Conservation (phyloP, 2,329 filamentous ascomycete species). For the Verticillium isaacii region DNA sequence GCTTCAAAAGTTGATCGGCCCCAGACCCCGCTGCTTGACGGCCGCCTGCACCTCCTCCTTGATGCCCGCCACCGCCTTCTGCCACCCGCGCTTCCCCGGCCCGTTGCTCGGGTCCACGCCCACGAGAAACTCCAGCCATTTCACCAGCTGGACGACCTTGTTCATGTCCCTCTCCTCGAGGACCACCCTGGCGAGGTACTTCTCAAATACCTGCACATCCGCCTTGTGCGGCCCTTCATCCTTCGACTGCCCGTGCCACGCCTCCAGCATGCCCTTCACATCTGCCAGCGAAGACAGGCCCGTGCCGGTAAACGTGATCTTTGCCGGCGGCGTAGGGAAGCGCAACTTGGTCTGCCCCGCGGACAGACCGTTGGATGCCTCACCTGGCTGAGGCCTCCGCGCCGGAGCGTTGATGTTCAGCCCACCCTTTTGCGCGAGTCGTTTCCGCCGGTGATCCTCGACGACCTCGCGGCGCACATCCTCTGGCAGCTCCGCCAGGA, state of each 20-base stretch:
- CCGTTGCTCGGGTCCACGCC: slow-evolving; percentile 37
- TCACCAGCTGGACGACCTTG: slow-evolving; percentile 66
- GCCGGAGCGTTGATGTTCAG: slow-evolving; percentile 37
- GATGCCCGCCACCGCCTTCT: slow-evolving; percentile 33
- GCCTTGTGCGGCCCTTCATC: slow-evolving; percentile 72
- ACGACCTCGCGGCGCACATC: slow-evolving; percentile 76
- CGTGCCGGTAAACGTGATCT: slow-evolving; percentile 39
- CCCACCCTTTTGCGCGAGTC: slow-evolving; percentile 51
- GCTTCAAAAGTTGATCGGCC: slow-evolving; percentile 42
- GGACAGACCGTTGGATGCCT: slow-evolving; percentile 22
- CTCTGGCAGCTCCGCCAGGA: slow-evolving; percentile 77
- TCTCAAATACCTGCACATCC: slow-evolving; percentile 70
- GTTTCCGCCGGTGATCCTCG: slow-evolving; percentile 63
- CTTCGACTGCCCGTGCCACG: slow-evolving; percentile 71
- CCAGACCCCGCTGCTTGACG: slow-evolving; percentile 51
- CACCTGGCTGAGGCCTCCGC: slow-evolving; percentile 16
- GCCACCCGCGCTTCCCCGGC: slow-evolving; percentile 41
- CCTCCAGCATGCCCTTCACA: slow-evolving; percentile 67
- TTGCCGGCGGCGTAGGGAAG: slow-evolving; percentile 41
- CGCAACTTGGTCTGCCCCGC: slow-evolving; percentile 34
- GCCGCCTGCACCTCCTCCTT: slow-evolving; percentile 50
- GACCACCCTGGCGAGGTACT: slow-evolving; percentile 70
- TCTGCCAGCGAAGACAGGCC: slow-evolving; percentile 45
- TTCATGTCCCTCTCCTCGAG: slow-evolving; percentile 70
- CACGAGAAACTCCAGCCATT: slow-evolving; percentile 60